These are phyloP conservation scores for Aeschynomene evenia DNA, from an alignment of 306 rosid species.

Conservation along the genomic window DNA sequence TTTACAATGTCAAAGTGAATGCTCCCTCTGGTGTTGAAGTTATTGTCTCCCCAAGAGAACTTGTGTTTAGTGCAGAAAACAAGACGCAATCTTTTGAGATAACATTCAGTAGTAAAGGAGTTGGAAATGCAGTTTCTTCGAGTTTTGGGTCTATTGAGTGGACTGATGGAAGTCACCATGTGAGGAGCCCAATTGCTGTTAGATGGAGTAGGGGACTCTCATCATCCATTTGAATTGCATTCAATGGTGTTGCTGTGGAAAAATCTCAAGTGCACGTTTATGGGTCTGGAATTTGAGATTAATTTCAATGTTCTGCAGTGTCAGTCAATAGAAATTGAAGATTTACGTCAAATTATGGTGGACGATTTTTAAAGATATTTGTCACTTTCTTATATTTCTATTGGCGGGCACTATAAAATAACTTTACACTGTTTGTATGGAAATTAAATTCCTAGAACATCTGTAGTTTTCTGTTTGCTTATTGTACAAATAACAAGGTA, in stretches of 20 bases:
- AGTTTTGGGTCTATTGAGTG: constrained; percentile 77
- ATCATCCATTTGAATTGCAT: constrained; percentile 54
- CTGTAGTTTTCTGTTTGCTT: constrained; percentile 11
- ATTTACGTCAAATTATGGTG: too few species aligned
- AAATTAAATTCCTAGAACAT: too few species aligned
- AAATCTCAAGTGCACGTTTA: constrained; percentile 17
- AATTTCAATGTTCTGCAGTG: too few species aligned
- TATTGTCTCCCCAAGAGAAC: constrained; percentile 52
- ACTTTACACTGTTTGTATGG: too few species aligned
- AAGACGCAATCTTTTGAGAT: constrained; percentile 58
- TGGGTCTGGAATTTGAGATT: too few species aligned
- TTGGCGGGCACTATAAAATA: too few species aligned
- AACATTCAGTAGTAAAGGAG: constrained; percentile 36
- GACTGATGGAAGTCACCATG: constrained; percentile 66
- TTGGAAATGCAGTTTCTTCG: constrained; percentile 24
- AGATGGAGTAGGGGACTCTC: constrained; percentile 41
- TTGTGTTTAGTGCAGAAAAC: constrained; percentile 54
- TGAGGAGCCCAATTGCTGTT: constrained; percentile 79
- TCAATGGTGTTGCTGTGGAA: constrained; percentile 14
- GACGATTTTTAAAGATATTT: too few species aligned
- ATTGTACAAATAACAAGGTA: constrained; percentile 21
- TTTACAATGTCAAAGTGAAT: constrained; percentile 58
- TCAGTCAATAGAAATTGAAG: too few species aligned
- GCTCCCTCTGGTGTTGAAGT: constrained; percentile 67
- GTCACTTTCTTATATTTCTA: too few species aligned